These are phyloP conservation scores for Ceratocystis ficicola DNA, from an alignment of 2,329 filamentous ascomycete species.

Conservation along the genomic window DNA sequence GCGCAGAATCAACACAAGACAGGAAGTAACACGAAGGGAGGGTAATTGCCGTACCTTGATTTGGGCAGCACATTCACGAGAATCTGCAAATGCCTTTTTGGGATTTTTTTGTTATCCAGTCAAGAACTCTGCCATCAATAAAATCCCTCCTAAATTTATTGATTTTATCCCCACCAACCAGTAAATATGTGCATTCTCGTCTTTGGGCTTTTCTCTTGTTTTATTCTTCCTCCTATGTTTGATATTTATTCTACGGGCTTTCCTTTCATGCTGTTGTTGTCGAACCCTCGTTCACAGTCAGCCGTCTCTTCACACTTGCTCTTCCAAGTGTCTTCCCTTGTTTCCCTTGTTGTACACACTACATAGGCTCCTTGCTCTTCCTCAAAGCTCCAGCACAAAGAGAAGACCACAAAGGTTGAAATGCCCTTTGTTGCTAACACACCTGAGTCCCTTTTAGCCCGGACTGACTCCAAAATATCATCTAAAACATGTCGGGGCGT, in stretches of 20 bases:
- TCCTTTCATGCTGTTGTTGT: neutral
- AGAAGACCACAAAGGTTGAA: neutral
- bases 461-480: slow-evolving; percentile 75
- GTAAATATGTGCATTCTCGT: neutral
- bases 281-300: neutral
- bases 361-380: neutral
- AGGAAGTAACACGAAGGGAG: neutral
- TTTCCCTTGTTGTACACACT: neutral
- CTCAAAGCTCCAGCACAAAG: neutral
- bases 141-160: neutral
- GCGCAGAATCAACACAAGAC: neutral
- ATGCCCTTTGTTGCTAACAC: slow-evolving; percentile 35
- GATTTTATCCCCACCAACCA: neutral
- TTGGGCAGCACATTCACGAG: slow-evolving; percentile 4
- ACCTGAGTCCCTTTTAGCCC: slow-evolving; percentile 29
- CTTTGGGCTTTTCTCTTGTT: neutral
- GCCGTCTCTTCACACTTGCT: no score
- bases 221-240: neutral
- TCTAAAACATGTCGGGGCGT: slow-evolving; percentile 78
- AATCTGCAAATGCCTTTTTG: neutral
- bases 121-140: neutral
- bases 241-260: no score
- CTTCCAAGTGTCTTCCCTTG: neutral
- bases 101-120: neutral
- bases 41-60: neutral